Percentiles rank a stretch among this genome's conserved stretches.
These are phyloP conservation scores for Adansonia madagascariensis DNA, from an alignment of 441 rosid genomes.

Conservation along the genomic window DNA sequence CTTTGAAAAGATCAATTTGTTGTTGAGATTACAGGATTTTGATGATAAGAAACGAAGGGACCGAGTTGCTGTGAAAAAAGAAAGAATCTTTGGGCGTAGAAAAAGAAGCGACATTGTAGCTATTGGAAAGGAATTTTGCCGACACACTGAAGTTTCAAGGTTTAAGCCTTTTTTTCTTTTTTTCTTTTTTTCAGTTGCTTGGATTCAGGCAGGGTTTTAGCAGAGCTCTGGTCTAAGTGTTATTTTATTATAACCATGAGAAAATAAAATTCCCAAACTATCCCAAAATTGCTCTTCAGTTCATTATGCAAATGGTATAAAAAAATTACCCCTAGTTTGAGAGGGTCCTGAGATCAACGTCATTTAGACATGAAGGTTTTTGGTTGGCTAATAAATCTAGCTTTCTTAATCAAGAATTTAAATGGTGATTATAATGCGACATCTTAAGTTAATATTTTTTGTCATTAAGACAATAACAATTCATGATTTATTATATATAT, in stretches of 20 bases:
- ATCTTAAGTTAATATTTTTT: too few species aligned
- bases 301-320: too few species aligned
- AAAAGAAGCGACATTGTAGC: conserved; percentile 33
- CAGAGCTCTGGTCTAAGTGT: neutral
- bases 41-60: conserved; percentile 31
- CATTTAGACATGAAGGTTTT: too few species aligned
- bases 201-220: neutral
- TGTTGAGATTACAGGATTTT: conserved; percentile 31
- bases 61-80: conserved; percentile 21
- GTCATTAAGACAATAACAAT: too few species aligned
- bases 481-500: too few species aligned
- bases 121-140: conserved; percentile 41
- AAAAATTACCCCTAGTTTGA: too few species aligned
- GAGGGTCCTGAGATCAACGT: too few species aligned
- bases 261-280: neutral
- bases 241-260: neutral
- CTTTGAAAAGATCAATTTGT: conserved; percentile 32
- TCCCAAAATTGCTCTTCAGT: too few species aligned
- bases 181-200: neutral
- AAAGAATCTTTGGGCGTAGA: conserved; percentile 40
- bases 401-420: too few species aligned
- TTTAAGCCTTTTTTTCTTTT: too few species aligned
- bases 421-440: too few species aligned
- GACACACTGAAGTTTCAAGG: conserved; percentile 21
- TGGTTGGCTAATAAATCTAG: too few species aligned